Percentiles rank a stretch among this genome's conserved stretches.
Evolutionary conservation across 1,284 basidiomycete species (phyloP).

Genomic region (Puccinia hordei): DNA sequence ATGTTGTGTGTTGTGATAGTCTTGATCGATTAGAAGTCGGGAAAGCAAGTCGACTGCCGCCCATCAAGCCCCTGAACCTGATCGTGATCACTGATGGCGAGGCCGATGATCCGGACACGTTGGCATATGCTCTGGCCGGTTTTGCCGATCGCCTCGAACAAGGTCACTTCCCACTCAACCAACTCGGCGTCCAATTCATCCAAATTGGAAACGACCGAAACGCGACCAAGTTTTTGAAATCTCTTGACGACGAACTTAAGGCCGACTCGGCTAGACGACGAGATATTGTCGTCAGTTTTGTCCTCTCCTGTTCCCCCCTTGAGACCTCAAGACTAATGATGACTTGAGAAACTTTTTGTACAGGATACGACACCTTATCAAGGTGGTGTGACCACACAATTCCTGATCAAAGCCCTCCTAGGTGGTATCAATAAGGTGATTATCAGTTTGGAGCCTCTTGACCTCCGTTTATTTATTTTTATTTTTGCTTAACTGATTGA

Average conservation of each 20-base stretch:
- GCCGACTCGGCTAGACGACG: not conserved
- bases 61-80: conserved; percentile 66
- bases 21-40: conserved; percentile 55
- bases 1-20: no score
- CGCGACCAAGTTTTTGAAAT: conserved; percentile 38
- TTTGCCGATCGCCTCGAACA: conserved; percentile 64
- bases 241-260: conserved; percentile 44
- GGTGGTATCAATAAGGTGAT: conserved; percentile 49
- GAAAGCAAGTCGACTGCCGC: conserved; percentile 57
- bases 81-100: conserved; percentile 68
- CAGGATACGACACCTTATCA: conserved; percentile 49
- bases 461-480: not conserved
- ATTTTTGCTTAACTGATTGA: not conserved
- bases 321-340: not conserved
- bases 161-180: conserved; percentile 63
- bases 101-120: conserved; percentile 63
- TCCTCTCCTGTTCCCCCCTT: not conserved
- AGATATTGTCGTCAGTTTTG: conserved; percentile 42
- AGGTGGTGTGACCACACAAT: conserved; percentile 37
- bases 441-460: not conserved
- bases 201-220: conserved; percentile 61
- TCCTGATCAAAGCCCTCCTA: conserved; percentile 38
- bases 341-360: not conserved
- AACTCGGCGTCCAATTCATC: conserved; percentile 67
- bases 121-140: conserved; percentile 62